Base-by-base conservation (phyloP, 2,329 filamentous ascomycete species). In the Torrubiellomyces zombiae region DNA sequence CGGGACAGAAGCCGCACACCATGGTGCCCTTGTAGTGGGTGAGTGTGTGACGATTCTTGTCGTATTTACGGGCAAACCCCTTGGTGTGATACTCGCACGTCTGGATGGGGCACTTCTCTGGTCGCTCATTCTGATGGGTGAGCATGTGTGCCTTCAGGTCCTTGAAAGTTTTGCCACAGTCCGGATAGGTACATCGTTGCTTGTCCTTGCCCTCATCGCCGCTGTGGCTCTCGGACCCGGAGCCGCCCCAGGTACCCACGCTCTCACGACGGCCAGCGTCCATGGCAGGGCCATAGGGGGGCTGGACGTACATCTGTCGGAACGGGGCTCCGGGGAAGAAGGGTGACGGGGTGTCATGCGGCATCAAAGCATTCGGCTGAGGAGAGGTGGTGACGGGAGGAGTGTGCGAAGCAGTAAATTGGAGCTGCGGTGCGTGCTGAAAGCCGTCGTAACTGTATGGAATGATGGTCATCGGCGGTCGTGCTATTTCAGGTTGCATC, bases 1-100 rank as follows among this genome's bases (percentile, higher is more conserved):
- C 81, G 2, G 83, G 81, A 42, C 85, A 93, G 57, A 93, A 94
- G 16, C 82, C 83, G 45, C 85, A 94, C 14, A 93, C 81, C 85
- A 93, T 93, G 24, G 80, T 93, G 20, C 85, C 85, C 56, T 93
- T 93, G 66, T 93, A 94, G 50, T 94, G 85, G 5, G 85, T 94
- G 33, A 93, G 54, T 5, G 83, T 92, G 50, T 94, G 85, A 21
- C 85, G 63, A 55, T 93, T 93, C 64, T 92, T 92, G 60, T 94
- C 85, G 47, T 94, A 94, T 54, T 93, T 93, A 39, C 85, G 67
- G 8, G 85, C 83, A 44, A 94, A 94, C 4, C 85, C 85, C 54
- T 93, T 93, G 43, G 67, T 58, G 56, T 92, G 76, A 53, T 93
- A 94, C 43, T 92, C 82, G 58, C 85, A 94, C 0, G 75, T 89